phyloP scores from a whole-genome alignment of 208 protist species.

The Porcisia deanei region DNA sequence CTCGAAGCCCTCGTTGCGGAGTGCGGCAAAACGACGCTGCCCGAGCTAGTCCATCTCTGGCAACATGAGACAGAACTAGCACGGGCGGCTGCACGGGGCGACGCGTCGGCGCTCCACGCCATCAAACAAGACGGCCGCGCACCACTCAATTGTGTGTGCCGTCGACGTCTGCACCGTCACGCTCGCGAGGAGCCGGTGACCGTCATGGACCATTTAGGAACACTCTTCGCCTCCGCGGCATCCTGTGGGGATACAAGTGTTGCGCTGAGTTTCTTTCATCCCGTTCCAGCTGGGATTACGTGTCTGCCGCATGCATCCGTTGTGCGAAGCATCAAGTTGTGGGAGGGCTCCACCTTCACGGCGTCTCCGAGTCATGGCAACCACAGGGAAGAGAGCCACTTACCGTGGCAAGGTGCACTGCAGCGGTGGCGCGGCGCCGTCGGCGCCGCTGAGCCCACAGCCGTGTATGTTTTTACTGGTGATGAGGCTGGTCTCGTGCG shows the following conservation, averaged over 20 bases:
- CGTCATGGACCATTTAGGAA: constrained; percentile 46
- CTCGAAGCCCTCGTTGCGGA: constrained; percentile 17
- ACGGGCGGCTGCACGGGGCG: not conserved
- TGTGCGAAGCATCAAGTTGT: constrained; percentile 59
- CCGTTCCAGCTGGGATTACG: constrained; percentile 35
- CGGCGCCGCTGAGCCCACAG: constrained; percentile 33
- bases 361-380: not conserved
- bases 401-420: not conserved
- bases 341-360: constrained; percentile 61
- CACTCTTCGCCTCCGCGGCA: constrained; percentile 50
- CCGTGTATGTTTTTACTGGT: constrained; percentile 75
- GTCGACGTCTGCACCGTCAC: constrained; percentile 69
- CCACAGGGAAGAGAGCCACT: not conserved
- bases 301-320: constrained; percentile 47
- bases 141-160: constrained; percentile 43
- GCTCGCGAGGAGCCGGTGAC: constrained; percentile 49
- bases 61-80: not conserved
- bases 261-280: constrained; percentile 74
- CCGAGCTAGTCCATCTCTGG: constrained; percentile 1
- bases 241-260: constrained; percentile 35
- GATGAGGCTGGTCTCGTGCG: constrained; percentile 64
- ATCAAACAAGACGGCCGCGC: not conserved
- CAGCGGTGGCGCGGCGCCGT: constrained; percentile 25
- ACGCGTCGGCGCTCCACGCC: not conserved
- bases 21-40: constrained; percentile 9